Percentiles rank a stretch among this genome's conserved stretches.
phyloP scores from a whole-genome alignment of 371 early-diverging fungal genomes.

The Lichtheimia ramosa region DNA sequence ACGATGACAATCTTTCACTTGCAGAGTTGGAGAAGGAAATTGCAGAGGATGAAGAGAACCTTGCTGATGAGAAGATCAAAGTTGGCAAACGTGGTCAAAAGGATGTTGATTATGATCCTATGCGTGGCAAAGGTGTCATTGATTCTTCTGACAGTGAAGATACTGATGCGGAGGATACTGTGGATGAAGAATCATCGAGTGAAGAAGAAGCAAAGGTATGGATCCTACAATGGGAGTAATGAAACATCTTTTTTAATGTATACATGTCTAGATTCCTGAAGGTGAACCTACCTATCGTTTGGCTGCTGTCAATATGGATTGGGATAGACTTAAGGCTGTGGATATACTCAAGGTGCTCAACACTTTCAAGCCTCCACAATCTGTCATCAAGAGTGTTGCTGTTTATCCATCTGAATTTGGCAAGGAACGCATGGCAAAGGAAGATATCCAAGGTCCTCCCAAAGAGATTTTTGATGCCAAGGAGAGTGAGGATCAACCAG shows the following conservation, averaged over 20 bases:
- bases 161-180: conserved; percentile 54
- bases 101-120: conserved; percentile 62
- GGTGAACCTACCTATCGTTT: conserved; percentile 90
- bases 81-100: conserved; percentile 11
- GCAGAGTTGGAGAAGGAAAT: conserved; percentile 50
- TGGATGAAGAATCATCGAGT: conserved; percentile 49
- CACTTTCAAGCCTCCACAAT: conserved; percentile 80
- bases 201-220: conserved; percentile 55
- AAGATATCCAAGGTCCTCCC: conserved; percentile 85
- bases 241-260: conserved; percentile 2
- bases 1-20: conserved; percentile 30
- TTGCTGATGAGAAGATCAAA: conserved; percentile 23
- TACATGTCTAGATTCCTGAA: conserved; percentile 55
- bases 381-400: conserved; percentile 73
- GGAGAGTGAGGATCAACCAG: conserved; percentile 37
- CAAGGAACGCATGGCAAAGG: conserved; percentile 79
- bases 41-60: conserved; percentile 45
- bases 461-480: conserved; percentile 65
- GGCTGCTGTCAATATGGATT: conserved; percentile 96
- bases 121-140: conserved; percentile 82
- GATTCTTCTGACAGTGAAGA: conserved; percentile 60
- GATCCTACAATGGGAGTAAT: conserved; percentile 17
- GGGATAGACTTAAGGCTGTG: conserved; percentile 89
- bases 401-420: conserved; percentile 98
- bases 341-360: conserved; percentile 90